phyloP scores from a whole-genome alignment of 768 basidiomycete genomes.

The Calvatia gigantea region DNA sequence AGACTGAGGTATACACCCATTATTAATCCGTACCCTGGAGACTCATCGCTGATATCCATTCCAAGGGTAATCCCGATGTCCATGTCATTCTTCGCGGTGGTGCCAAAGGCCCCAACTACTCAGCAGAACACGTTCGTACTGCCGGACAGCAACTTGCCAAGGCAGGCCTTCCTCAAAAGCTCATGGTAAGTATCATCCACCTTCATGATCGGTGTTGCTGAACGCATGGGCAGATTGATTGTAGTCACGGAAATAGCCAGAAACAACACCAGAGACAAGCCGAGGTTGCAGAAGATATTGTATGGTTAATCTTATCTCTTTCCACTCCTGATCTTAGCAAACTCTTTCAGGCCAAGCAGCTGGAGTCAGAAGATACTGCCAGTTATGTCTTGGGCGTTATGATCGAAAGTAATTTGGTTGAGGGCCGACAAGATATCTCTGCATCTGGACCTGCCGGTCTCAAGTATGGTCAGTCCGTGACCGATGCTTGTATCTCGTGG shows the following conservation, averaged over 20 bases:
- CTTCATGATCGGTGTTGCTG: background rate
- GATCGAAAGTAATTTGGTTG: constrained; percentile 90
- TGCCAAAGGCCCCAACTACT: constrained; percentile 85
- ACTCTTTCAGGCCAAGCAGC: constrained; percentile 59
- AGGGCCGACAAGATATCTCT: constrained; percentile 85
- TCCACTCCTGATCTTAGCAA: constrained; percentile 14
- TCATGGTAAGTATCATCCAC: constrained; percentile 64
- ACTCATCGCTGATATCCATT: constrained; percentile 1
- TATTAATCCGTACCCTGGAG: background rate
- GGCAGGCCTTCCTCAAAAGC: constrained; percentile 70
- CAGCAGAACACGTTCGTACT: constrained; percentile 73
- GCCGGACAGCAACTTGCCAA: constrained; percentile 74
- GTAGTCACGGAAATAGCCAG: constrained; percentile 93
- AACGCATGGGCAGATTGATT: constrained; percentile 66
- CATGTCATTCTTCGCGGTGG: constrained; percentile 96
- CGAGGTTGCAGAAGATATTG: constrained; percentile 88
- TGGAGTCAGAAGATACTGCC: constrained; percentile 69
- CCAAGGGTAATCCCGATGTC: constrained; percentile 83
- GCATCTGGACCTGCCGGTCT: constrained; percentile 65
- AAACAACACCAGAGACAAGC: constrained; percentile 90
- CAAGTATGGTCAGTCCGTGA: constrained; percentile 83
- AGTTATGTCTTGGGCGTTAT: constrained; percentile 86
- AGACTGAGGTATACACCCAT: constrained; percentile 66
- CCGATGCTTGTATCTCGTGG: constrained; percentile 91
- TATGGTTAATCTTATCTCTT: constrained; percentile 32